A percentile compares a stretch with the other conserved stretches of the same genome.
phyloP scores from a whole-genome alignment of 331 rosid species.

The Telfairia occidentalis region DNA sequence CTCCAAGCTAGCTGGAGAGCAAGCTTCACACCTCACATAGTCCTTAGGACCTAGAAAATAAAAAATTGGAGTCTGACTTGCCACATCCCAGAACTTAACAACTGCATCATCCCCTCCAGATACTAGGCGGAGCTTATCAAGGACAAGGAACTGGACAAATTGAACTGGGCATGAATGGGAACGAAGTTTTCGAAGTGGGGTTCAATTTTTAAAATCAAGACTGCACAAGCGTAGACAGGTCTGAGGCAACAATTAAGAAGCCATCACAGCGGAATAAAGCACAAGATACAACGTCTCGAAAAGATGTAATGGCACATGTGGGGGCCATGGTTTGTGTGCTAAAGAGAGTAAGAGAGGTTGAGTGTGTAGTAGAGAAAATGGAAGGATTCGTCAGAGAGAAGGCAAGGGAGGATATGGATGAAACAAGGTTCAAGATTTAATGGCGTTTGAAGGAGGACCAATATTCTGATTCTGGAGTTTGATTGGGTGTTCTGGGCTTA shows the following conservation, averaged over 20 bases:
- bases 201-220: slow-evolving; percentile 51
- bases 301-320: slow-evolving; percentile 40
- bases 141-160: slow-evolving; percentile 47
- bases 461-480: slow-evolving; percentile 61
- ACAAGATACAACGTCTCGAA: slow-evolving; percentile 53
- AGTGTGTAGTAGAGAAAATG: slow-evolving; percentile 58
- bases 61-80: slow-evolving; percentile 24
- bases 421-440: slow-evolving; percentile 45
- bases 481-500: slow-evolving; percentile 40
- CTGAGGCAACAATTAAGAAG: slow-evolving; percentile 69
- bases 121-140: slow-evolving; percentile 61
- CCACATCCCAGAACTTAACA: slow-evolving; percentile 82
- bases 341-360: slow-evolving; percentile 50
- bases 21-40: slow-evolving; percentile 83
- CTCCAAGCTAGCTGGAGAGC: slow-evolving; percentile 50
- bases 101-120: slow-evolving; percentile 82
- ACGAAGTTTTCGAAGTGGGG: slow-evolving; percentile 52
- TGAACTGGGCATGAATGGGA: slow-evolving; percentile 72
- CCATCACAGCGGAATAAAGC: slow-evolving; percentile 68
- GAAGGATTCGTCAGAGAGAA: slow-evolving; percentile 49
- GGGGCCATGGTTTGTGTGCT: slow-evolving; percentile 35
- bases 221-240: slow-evolving; percentile 73
- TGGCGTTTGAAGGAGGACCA: slow-evolving; percentile 76
- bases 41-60: slow-evolving; percentile 63
- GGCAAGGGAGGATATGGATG: slow-evolving; percentile 47